Base-by-base conservation (phyloP, 345 rosid species). In the Passiflora organensis region DNA sequence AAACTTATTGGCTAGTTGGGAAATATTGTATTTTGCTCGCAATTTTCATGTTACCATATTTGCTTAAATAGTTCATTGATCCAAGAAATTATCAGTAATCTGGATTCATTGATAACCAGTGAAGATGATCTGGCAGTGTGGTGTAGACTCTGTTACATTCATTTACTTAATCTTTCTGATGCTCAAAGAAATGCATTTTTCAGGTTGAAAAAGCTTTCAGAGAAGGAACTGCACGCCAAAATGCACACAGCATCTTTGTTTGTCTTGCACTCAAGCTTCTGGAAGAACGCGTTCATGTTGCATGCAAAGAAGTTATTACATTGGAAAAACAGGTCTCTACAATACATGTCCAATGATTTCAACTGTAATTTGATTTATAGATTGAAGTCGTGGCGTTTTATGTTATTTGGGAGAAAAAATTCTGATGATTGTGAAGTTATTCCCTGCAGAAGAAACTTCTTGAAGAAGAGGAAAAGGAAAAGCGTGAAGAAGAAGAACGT, bases 141-240 rank as follows among this genome's bases (percentile, higher is more conserved):
- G 39, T 58, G 43, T 32, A 13, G 25, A 23, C 49, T 56, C 21
- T 50, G 16, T 50, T 32, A 22, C 32, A 6, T 21, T 62, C 37
- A 32, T n/a, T n/a, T n/a, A n/a, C n/a, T n/a, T n/a, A n/a, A n/a
- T n/a, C n/a, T n/a, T n/a, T n/a, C n/a, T n/a, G n/a, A n/a, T n/a
- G n/a, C n/a, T n/a, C n/a, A n/a, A n/a, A n/a, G n/a, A 37, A 42
- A n/a, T 55, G 43, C 23, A 32, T 23, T 47, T 69, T 69, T 74
- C 81, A 93, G 99, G 94, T 93, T 58, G 99, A 93, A 60, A 93
- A 93, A 76, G 97, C 99, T 59, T 93, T 83, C 65, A 89, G 95
- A 76, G 97, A 89, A 83, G 96, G 95, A 68, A 89, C 91, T 28
- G 91, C 97, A 11, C 95, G 95, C 69, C 95, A 89, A 72, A 93